These are phyloP conservation scores for Microdochium nivale DNA, from an alignment of 2,329 filamentous ascomycete species.

Conservation along the genomic window DNA sequence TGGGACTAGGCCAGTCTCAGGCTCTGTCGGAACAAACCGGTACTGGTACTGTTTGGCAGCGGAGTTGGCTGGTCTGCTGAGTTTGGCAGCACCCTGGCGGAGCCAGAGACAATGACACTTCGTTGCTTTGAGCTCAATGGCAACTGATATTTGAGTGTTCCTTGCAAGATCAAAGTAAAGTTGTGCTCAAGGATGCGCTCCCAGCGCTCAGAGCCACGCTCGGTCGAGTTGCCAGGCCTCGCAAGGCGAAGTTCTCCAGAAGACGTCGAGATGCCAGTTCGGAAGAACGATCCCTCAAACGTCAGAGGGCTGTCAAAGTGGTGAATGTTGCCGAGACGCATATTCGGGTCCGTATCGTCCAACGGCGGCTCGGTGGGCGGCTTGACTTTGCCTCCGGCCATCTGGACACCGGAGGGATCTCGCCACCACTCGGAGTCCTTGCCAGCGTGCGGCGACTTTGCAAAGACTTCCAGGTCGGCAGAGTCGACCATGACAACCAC, in stretches of 20 bases:
- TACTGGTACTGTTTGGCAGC: conserved; percentile 27
- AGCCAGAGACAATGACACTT: conserved; percentile 50
- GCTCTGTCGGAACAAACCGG: conserved; percentile 5
- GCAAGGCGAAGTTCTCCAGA: conserved; percentile 75
- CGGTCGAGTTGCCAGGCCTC: conserved; percentile 81
- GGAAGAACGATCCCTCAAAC: conserved; percentile 86
- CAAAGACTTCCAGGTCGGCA: conserved; percentile 87
- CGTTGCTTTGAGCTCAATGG: conserved; percentile 52
- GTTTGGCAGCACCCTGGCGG: not conserved
- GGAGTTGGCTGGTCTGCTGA: conserved; percentile 44
- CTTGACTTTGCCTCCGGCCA: not conserved
- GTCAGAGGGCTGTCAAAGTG: conserved; percentile 80
- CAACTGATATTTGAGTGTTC: conserved; percentile 74
- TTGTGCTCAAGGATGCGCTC: conserved; percentile 83
- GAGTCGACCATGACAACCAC: conserved; percentile 79
- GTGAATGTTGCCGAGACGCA: conserved; percentile 83
- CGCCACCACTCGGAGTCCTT: conserved; percentile 54
- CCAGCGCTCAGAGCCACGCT: conserved; percentile 80
- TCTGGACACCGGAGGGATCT: conserved; percentile 40
- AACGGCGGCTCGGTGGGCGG: not conserved
- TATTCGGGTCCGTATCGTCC: conserved; percentile 67
- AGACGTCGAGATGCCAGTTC: conserved; percentile 61
- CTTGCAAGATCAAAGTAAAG: conserved; percentile 87
- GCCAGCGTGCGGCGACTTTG: conserved; percentile 86
- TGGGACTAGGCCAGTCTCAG: not conserved